phyloP scores from a whole-genome alignment of 176 grass and related monocot genomes.

The Paspalum notatum region DNA sequence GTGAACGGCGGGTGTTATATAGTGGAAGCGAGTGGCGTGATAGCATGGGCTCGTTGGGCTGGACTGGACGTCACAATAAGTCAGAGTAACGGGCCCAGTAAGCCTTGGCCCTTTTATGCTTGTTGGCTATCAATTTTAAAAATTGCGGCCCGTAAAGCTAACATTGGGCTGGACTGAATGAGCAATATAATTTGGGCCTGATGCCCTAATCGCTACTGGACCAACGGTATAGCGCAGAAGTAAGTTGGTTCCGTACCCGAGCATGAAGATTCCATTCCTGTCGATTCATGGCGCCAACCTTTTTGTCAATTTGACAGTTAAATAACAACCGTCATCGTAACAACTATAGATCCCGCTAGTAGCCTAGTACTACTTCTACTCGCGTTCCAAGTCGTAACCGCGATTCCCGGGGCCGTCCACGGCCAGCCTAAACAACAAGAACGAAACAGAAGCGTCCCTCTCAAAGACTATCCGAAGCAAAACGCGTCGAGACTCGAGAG shows the following conservation, averaged over 20 bases:
- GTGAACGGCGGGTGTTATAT: constrained; percentile 42
- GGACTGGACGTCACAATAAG: neutral
- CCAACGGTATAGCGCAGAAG: neutral
- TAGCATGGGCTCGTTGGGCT: constrained; percentile 2
- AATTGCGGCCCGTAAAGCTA: neutral
- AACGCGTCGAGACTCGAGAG: constrained; percentile 24
- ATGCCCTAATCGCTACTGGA: too few species aligned
- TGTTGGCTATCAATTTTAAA: neutral
- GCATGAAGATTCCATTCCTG: neutral
- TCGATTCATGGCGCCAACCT: neutral
- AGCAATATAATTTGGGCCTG: too few species aligned
- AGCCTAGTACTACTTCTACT: neutral
- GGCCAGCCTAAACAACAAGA: constrained; percentile 35
- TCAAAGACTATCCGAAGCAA: neutral
- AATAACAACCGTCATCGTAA: constrained; percentile 30
- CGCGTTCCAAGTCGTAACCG: constrained; percentile 24
- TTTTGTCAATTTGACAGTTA: constrained; percentile 15
- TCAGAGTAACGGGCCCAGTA: neutral
- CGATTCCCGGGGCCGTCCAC: constrained; percentile 31
- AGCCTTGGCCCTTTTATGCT: neutral
- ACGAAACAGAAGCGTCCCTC: constrained; percentile 33
- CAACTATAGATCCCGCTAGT: neutral
- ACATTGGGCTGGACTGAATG: neutral
- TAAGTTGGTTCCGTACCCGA: neutral
- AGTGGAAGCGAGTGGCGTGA: neutral